A percentile compares a stretch with the other conserved stretches of the same genome.
Conservation (phyloP, 345 rosid genomes). For the Xanthoceras sorbifolium region DNA sequence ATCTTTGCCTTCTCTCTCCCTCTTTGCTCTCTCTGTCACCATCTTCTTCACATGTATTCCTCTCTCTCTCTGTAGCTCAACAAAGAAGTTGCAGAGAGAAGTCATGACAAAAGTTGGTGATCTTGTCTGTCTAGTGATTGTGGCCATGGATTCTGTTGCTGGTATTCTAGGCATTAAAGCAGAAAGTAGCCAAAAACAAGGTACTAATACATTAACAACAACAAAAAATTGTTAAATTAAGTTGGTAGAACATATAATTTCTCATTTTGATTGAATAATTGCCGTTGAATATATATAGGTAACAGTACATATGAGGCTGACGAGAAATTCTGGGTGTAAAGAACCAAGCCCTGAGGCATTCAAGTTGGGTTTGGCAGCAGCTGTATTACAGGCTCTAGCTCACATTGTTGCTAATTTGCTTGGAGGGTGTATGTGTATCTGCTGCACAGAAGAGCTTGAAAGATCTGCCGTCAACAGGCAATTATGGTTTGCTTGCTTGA, state of each 20-base stretch:
- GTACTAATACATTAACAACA: neutral
- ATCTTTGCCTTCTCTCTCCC: too few species aligned
- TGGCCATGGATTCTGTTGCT: constrained; percentile 28
- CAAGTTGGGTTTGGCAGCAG: constrained; percentile 32
- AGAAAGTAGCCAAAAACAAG: constrained; percentile 23
- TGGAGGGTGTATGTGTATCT: constrained; percentile 30
- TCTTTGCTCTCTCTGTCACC: neutral
- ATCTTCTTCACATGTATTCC: neutral
- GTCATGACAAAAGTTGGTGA: neutral
- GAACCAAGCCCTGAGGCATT: constrained; percentile 14
- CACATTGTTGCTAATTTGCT: constrained; percentile 31
- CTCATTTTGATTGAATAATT: neutral
- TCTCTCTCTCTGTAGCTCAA: too few species aligned
- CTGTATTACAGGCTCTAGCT: constrained; percentile 23
- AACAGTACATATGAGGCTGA: neutral
- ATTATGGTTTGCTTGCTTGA: constrained; percentile 22
- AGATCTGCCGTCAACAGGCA: constrained; percentile 23
- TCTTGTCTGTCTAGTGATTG: constrained; percentile 27
- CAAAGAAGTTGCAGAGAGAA: neutral
- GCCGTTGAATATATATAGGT: too few species aligned
- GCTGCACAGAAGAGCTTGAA: constrained; percentile 22
- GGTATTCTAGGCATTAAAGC: constrained; percentile 33
- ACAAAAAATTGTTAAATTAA: too few species aligned
- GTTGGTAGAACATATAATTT: too few species aligned
- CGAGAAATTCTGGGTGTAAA: constrained; percentile 15